Conservation (phyloP, 352 stramenopile species). For the Discostella stelligera region DNA sequence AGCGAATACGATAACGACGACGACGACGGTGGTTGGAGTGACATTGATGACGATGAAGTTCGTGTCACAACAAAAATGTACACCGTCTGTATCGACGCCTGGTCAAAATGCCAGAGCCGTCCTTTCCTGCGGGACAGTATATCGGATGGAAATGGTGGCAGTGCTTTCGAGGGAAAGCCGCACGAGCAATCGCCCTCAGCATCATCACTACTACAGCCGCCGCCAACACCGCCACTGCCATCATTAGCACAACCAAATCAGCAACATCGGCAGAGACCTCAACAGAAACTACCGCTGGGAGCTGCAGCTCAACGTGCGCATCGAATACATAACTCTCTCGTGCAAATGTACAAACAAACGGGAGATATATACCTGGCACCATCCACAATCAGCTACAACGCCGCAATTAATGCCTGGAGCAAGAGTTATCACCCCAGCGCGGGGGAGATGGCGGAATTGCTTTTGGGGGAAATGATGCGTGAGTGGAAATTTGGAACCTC, state of each 20-base stretch:
- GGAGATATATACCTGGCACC: constrained; percentile 51
- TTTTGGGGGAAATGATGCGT: constrained; percentile 66
- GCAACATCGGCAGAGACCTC: constrained; percentile 5
- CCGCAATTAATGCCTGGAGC: constrained; percentile 68
- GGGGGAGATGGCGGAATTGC: constrained; percentile 46
- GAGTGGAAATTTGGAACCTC: constrained; percentile 38
- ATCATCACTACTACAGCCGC: neutral
- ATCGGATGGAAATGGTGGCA: constrained; percentile 1
- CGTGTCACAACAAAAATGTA: constrained; percentile 37
- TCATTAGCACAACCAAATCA: neutral
- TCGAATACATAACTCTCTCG: constrained; percentile 62
- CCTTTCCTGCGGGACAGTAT: constrained; percentile 19
- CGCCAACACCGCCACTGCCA: neutral
- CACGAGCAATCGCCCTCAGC: neutral
- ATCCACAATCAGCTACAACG: constrained; percentile 66
- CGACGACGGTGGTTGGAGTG: neutral
- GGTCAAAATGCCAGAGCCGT: constrained; percentile 61
- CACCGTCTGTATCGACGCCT: constrained; percentile 62
- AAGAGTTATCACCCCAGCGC: constrained; percentile 56
- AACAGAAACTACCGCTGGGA: constrained; percentile 40
- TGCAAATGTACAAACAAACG: constrained; percentile 49
- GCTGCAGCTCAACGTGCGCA: constrained; percentile 59
- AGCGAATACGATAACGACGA: neutral
- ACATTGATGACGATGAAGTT: neutral
- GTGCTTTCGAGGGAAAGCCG: constrained; percentile 18